Evolutionary conservation across 148 eudicot genomes (phyloP).

Genomic region (Camellia granthamiana): DNA sequence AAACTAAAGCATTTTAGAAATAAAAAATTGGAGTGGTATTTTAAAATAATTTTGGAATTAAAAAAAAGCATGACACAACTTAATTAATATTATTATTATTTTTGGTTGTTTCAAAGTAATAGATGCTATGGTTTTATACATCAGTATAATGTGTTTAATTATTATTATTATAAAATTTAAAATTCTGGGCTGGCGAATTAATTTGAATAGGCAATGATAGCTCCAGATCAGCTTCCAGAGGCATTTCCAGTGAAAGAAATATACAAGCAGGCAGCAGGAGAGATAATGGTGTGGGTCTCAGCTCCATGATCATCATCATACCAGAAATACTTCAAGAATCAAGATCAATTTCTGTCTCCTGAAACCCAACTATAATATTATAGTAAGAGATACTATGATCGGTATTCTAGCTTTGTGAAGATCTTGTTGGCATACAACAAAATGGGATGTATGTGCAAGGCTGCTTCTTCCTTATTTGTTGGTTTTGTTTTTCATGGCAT

Average conservation of each 20-base stretch:
- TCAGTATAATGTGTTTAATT: neutral
- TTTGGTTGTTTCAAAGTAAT: too few relatives aligned
- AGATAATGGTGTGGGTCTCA: constrained; percentile 43
- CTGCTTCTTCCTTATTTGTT: neutral
- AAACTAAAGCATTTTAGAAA: too few relatives aligned
- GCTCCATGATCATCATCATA: constrained; percentile 21
- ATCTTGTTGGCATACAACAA: neutral
- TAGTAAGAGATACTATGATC: neutral
- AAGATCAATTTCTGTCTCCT: neutral
- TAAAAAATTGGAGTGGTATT: too few relatives aligned
- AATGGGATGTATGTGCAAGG: neutral
- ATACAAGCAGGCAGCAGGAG: constrained; percentile 73
- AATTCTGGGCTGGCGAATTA: neutral
- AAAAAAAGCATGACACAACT: too few relatives aligned
- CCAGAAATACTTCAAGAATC: neutral
- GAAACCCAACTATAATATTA: too few relatives aligned
- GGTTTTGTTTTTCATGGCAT: neutral
- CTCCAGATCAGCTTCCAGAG: constrained; percentile 29
- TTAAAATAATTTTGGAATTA: too few relatives aligned
- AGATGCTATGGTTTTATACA: too few relatives aligned
- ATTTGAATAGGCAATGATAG: constrained; percentile 31
- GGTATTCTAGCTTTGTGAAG: neutral
- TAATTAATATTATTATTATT: too few relatives aligned
- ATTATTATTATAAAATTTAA: neutral
- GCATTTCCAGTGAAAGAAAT: constrained; percentile 50